Percentiles rank a stretch among this genome's conserved stretches.
phyloP scores from a whole-genome alignment of 495 filamentous ascomycete genomes.

The Podospora sp. region DNA sequence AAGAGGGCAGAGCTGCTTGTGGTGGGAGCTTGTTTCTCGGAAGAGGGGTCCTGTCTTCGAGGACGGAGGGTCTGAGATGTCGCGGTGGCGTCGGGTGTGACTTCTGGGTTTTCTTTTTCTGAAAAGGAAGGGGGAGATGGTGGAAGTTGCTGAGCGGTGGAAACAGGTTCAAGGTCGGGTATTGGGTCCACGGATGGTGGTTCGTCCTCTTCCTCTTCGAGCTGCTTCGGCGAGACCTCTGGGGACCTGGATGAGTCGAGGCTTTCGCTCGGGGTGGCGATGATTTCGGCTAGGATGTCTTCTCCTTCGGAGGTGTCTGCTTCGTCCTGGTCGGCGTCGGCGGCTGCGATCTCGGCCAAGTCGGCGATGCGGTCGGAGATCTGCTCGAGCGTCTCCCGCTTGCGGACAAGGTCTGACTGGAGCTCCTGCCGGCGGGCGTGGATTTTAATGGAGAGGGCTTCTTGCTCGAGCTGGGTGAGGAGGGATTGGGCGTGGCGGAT shows the following conservation, averaged over 20 bases:
- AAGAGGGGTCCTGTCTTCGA: conserved; percentile 21
- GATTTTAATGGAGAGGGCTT: conserved; percentile 64
- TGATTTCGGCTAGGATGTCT: conserved; percentile 52
- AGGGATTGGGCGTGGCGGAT: conserved; percentile 77
- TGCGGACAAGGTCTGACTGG: conserved; percentile 66
- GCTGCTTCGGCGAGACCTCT: conserved; percentile 26
- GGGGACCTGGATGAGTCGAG: conserved; percentile 40
- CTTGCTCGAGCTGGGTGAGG: conserved; percentile 76
- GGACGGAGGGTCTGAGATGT: conserved; percentile 32
- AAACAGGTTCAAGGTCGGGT: conserved; percentile 19
- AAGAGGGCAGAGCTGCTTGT: conserved; percentile 40
- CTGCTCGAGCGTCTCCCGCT: conserved; percentile 61
- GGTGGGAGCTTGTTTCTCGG: conserved; percentile 22
- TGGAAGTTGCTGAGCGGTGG: conserved; percentile 11
- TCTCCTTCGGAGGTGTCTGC: conserved; percentile 53
- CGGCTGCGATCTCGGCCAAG: conserved; percentile 58
- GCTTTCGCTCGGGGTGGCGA: conserved; percentile 53
- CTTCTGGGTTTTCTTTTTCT: background rate
- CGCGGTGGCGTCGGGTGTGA: background rate
- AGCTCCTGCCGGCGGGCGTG: conserved; percentile 64
- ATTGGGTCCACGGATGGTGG: conserved; percentile 11
- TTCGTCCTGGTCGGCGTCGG: conserved; percentile 26
- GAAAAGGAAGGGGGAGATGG: background rate
- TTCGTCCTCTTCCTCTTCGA: conserved; percentile 15
- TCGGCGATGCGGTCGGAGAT: conserved; percentile 64